Evolutionary conservation across 1,284 basidiomycete species (phyloP), one percentile per base, ranked within the genome.

Genomic region (Takashimella koratensis): DNA sequence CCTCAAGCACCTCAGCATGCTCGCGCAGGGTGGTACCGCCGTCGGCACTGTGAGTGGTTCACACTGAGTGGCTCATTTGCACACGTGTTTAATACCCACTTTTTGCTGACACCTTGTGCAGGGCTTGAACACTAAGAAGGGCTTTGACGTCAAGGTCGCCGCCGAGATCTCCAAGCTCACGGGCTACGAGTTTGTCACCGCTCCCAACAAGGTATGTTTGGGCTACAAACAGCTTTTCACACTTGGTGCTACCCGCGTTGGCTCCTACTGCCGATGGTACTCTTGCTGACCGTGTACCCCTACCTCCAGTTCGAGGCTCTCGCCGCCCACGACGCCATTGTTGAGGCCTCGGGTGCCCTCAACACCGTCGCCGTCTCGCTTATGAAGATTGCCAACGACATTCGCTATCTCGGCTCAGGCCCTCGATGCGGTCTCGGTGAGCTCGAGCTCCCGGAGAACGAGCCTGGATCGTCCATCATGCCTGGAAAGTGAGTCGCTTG

Each of bases 341-440:
- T 98, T 19, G 96, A 98, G 79, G 86, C 93, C 11, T 94, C 95
- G 55, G 96, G 96, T 54, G 94, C 94, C 10, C 82, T 99, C 62
- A 98, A 98, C 78, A 88, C 89, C 43, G 77, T 99, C 52, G 96
- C 96, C 16, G 90, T 88, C 67, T 96, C 92, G 26, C 79, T 98
- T 60, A 97, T 98, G 92, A 99, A 99, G 82, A 98, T 98, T 67
- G 96, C 95, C 53, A 98, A 99, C 76, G 96, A 99, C 74, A 96
- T 99, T 71, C 86, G 96, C 46, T 98, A 90, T 82, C 87, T 99
- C 62, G 96, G 87, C 27, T 98, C 95, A 49, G 96, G 96, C 53
- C 96, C 96, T 59, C 88, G 96, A 50, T 99, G 96, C 71, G 96
- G 96, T 58, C 82, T 98, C 45, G 96, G 96, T 30, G 96, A 99